Conservation (phyloP, 2,329 filamentous ascomycete genomes). For the Pseudogymnoascus sp. region DNA sequence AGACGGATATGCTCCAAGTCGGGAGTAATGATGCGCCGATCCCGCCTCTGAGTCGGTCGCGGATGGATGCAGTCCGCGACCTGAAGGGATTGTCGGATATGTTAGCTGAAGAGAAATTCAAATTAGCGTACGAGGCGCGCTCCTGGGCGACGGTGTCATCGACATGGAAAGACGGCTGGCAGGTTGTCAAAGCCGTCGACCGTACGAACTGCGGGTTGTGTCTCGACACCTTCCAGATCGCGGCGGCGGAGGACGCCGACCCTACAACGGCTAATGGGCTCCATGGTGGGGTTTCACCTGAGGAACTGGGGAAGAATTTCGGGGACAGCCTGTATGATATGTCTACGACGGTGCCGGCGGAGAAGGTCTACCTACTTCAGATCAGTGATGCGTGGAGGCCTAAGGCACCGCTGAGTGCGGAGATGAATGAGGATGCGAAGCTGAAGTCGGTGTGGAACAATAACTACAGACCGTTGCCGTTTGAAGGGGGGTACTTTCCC, state of each 20-base stretch:
- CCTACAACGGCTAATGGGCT: slow-evolving; percentile 58
- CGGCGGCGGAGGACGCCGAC: slow-evolving; percentile 66
- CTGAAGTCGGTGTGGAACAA: slow-evolving; percentile 66
- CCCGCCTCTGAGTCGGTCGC: background rate
- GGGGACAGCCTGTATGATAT: slow-evolving; percentile 50
- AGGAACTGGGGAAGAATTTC: slow-evolving; percentile 45
- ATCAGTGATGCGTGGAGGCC: slow-evolving; percentile 68
- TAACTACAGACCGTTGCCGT: slow-evolving; percentile 62
- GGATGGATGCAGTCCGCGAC: background rate
- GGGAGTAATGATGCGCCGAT: slow-evolving; percentile 17
- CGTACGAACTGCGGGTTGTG: slow-evolving; percentile 65
- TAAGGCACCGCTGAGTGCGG: slow-evolving; percentile 45
- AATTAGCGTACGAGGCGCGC: slow-evolving; percentile 75
- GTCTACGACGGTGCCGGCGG: slow-evolving; percentile 48
- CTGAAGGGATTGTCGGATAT: slow-evolving; percentile 58
- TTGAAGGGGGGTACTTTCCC: slow-evolving; percentile 64
- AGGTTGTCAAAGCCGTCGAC: slow-evolving; percentile 57
- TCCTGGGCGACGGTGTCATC: slow-evolving; percentile 70
- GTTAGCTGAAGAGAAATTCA: slow-evolving; percentile 48
- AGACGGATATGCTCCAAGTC: slow-evolving; percentile 65
- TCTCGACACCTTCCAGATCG: slow-evolving; percentile 72
- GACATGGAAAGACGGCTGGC: slow-evolving; percentile 63
- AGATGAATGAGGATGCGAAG: slow-evolving; percentile 45
- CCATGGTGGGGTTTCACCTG: slow-evolving; percentile 30
- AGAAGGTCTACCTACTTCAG: slow-evolving; percentile 70